Base-by-base conservation (phyloP, 2,329 filamentous ascomycete species). In the Conoideocrella luteorostrata region DNA sequence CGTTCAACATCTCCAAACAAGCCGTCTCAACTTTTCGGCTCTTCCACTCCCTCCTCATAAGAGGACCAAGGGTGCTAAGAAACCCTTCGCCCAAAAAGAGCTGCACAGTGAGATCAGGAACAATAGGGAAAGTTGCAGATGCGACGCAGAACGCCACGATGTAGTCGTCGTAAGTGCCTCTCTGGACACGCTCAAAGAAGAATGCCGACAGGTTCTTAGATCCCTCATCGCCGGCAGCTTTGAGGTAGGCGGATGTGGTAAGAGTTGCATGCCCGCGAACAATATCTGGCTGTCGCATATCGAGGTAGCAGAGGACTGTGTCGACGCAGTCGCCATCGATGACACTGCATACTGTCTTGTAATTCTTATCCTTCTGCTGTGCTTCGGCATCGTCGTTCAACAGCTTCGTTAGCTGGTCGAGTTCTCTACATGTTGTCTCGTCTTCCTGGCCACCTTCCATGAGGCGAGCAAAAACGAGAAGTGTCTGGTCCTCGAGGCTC, bases 141-240 rank as follows among this genome's bases (percentile, higher is more conserved):
- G 89, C 88, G n/a, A 90, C 89, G 42, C 90, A 97, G 62, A 96
- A 97, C 5, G 90, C 90, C 39, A 93, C 74, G 43, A 95, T 88
- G 52, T 94, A 80, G 63, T 95, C 88, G 56, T 96, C 90, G 50
- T 89, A 87, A 20, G 85, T 91, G 41, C 82, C 82, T 50, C 84
- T 81, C 52, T 77, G 68, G 13, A 95, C 73, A 42, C 84, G 80
- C 13, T 77, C 71, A 43, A 82, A 82, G 60, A 96, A 86, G 61
- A 93, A 91, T 5, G 77, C 75, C 5, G 78, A 77, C 39, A 96
- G 78, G 51, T 82, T 77, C 51, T 79, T 73, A 51, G 81, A 75
- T 4, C 88, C 88, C 6, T 78, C 74, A 11, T 90, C 78, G 42
- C 80, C 80, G 3, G 86, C 81, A 22, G 83, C 80, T 61, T 91